phyloP scores from a whole-genome alignment of 192 early-diverging fungal genomes.

The Coemansia sp. region DNA sequence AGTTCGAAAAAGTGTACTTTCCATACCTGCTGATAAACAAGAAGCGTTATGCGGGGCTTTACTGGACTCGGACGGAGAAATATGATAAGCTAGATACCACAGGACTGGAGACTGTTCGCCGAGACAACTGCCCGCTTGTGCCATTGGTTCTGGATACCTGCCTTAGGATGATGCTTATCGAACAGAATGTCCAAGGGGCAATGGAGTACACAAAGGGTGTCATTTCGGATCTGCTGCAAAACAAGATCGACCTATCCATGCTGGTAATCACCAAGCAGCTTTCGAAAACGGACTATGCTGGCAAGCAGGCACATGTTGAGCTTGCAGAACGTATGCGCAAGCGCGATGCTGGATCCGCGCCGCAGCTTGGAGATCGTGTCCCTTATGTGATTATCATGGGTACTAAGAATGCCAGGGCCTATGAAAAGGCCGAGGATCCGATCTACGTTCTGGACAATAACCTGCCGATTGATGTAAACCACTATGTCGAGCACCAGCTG shows the following conservation, averaged over 20 bases:
- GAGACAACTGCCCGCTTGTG: constrained; percentile 93
- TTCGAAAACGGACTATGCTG: constrained; percentile 92
- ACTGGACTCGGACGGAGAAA: constrained; percentile 92
- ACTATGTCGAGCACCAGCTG: constrained; percentile 96
- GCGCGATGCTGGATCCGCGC: constrained; percentile 95
- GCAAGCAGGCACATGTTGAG: constrained; percentile 94
- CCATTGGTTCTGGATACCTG: constrained; percentile 91
- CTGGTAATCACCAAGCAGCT: constrained; percentile 96
- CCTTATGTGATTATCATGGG: constrained; percentile 94
- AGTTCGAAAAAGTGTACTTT: constrained; percentile 99
- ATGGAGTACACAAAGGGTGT: constrained; percentile 80
- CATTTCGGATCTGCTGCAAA: constrained; percentile 91
- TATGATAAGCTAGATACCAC: constrained; percentile 97
- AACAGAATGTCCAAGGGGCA: constrained; percentile 83
- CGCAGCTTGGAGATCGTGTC: constrained; percentile 92
- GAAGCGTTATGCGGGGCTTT: constrained; percentile 96
- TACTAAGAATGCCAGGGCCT: constrained; percentile 80
- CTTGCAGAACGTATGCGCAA: constrained; percentile 95
- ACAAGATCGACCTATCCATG: constrained; percentile 95
- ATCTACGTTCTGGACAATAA: constrained; percentile 98
- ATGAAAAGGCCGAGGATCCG: constrained; percentile 98
- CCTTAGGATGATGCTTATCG: constrained; percentile 85
- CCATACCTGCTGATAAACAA: constrained; percentile 98
- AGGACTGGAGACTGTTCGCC: constrained; percentile 97
- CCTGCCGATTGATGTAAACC: constrained; percentile 93